Evolutionary conservation across 805 yeast genomes (phyloP), one percentile per base, ranked within the genome.

Genomic region (Candida oleophila): DNA sequence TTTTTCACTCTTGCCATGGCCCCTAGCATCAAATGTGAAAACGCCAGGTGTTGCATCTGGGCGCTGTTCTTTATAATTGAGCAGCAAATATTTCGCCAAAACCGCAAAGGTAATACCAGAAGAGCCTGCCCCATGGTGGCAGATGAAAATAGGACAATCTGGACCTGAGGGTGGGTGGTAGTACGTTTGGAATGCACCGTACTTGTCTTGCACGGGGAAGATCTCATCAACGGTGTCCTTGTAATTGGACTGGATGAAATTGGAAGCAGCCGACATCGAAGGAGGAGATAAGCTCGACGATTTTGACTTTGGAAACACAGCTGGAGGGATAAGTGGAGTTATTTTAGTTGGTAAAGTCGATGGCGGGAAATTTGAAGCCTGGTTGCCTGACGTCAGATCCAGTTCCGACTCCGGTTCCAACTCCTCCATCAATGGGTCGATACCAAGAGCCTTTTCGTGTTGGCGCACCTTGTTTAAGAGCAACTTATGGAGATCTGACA

Each of bases 101-200:
- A 69, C 60, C 0, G 88, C 87, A 68, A 87, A 94, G 1, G 97
- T 76, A 66, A 88, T 68, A 0, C 86, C 89, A 1, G 88, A 80
- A 0, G 97, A 90, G 0, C 98, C 99, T 1, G 97, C 97, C 2
- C 99, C 99, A 64, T 94, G 99, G 53, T 89, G 94, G 54, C 83
- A 82, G 1, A 94, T 67, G 54, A 87, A 82, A 1, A 89, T 55
- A 0, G 95, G 89, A 0, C 71, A 60, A 0, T 59, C 55, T 1
- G 55, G 49, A 0, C 54, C 45, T 0, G 37, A 21, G 0, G 96
- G 91, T 0, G 80, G 71, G 7, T 69, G 69, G 53, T 73, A 87
- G 60, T 82, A 87, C 0, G 82, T 77, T 48, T 83, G 57, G 44
- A 72, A 55, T 11, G 19, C 9, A 8, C 16, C 40, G 20, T 42